Conservation (phyloP, 495 filamentous ascomycete species). For the Monascus purpureus region DNA sequence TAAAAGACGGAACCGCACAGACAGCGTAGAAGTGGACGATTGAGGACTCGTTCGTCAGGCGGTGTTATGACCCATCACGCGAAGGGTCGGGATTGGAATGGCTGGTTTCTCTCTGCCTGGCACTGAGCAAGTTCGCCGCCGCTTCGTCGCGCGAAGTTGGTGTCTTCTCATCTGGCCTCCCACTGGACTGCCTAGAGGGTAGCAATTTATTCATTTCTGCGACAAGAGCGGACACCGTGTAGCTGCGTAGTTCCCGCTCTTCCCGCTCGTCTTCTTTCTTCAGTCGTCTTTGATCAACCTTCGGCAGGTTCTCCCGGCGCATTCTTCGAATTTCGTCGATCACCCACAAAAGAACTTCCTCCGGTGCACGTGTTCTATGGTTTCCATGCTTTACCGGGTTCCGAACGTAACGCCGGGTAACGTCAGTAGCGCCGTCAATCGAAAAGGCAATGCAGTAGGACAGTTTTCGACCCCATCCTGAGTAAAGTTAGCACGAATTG, state of each 20-base stretch:
- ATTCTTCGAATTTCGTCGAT: conserved; percentile 77
- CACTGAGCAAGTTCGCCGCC: conserved; percentile 48
- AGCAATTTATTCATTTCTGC: conserved; percentile 42
- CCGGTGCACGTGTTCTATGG: conserved; percentile 59
- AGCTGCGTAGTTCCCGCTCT: conserved; percentile 66
- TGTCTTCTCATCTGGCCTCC: conserved; percentile 25
- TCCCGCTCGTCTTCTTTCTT: conserved; percentile 84
- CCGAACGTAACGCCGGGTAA: conserved; percentile 89
- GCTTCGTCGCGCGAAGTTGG: conserved; percentile 43
- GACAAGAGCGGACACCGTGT: conserved; percentile 60
- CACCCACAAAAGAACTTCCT: conserved; percentile 80
- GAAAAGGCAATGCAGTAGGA: conserved; percentile 96
- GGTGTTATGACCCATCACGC: conserved; percentile 18
- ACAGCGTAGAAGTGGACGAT: conserved; percentile 1
- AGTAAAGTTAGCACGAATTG: conserved; percentile 1
- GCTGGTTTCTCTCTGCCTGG: conserved; percentile 40
- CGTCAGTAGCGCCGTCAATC: conserved; percentile 86
- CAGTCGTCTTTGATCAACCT: conserved; percentile 66
- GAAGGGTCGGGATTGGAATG: conserved; percentile 26
- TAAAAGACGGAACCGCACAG: neutral
- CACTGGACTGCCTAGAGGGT: conserved; percentile 17
- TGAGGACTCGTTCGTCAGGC: neutral
- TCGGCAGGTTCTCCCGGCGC: conserved; percentile 62
- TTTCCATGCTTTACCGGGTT: conserved; percentile 58
- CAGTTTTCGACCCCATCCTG: conserved; percentile 83